Percentiles rank a stretch among this genome's conserved stretches.
Evolutionary conservation across 495 filamentous ascomycete species (phyloP).

Genomic region (Penicillium steckii): DNA sequence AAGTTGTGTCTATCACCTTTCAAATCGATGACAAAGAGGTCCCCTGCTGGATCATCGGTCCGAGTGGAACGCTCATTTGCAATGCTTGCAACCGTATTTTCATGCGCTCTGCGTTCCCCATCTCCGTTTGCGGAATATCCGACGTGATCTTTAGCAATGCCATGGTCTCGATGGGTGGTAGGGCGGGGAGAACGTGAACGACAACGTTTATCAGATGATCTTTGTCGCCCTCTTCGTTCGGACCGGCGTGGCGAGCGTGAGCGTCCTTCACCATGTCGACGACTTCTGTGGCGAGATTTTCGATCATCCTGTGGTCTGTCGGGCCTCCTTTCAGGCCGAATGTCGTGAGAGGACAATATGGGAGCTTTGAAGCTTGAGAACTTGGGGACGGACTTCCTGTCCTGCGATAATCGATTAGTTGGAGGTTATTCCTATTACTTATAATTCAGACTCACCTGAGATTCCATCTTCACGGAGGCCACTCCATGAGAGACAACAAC

Average conservation of each 20-base stretch:
- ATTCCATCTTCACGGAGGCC: constrained; percentile 35
- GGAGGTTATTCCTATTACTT: neutral
- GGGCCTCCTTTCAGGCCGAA: constrained; percentile 14
- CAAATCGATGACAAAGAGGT: constrained; percentile 48
- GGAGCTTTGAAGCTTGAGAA: constrained; percentile 69
- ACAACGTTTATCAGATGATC: neutral
- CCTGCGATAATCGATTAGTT: constrained; percentile 19
- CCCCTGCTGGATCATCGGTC: neutral
- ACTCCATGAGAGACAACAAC: neutral
- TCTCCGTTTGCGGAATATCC: neutral
- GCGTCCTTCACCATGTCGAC: constrained; percentile 22
- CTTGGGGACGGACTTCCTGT: constrained; percentile 53
- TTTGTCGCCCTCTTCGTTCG: neutral
- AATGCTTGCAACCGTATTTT: neutral
- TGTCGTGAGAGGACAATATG: constrained; percentile 18
- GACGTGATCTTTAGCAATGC: neutral
- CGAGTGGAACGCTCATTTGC: neutral
- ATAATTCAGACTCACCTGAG: constrained; percentile 28
- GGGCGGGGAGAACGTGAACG: neutral
- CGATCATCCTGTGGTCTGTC: constrained; percentile 20
- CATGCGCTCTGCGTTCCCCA: neutral
- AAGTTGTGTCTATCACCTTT: constrained; percentile 63
- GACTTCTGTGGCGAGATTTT: constrained; percentile 23
- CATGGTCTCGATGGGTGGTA: neutral
- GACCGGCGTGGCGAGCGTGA: constrained; percentile 18